phyloP scores from a whole-genome alignment of 1,139 yeast species.

The Scheffersomyces illinoinensis region DNA sequence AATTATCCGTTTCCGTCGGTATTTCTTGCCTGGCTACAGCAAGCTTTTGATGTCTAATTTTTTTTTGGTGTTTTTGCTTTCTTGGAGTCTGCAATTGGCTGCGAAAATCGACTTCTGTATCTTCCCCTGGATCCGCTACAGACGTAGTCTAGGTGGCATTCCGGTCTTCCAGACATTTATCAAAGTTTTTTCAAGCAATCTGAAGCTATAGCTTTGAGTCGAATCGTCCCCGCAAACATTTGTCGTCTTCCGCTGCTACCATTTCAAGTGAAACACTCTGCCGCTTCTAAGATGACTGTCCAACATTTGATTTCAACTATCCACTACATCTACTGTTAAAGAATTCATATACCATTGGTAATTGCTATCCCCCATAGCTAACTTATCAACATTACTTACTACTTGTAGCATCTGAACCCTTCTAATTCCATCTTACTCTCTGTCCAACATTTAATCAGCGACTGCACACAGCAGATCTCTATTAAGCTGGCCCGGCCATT shows the following conservation, averaged over 20 bases:
- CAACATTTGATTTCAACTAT: background rate
- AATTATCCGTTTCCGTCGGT: background rate
- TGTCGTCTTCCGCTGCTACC: background rate
- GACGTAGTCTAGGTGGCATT: background rate
- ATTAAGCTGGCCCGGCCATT: background rate
- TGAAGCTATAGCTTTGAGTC: background rate
- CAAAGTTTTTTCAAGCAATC: background rate
- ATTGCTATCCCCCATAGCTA: background rate
- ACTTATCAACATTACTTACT: background rate
- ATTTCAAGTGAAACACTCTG: background rate
- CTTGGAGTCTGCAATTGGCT: background rate
- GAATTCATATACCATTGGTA: too few relatives aligned
- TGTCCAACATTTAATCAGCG: background rate
- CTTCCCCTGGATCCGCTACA: background rate
- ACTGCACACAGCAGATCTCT: background rate
- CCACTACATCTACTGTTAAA: background rate
- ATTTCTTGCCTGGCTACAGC: background rate
- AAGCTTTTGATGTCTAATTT: background rate
- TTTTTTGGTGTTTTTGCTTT: background rate
- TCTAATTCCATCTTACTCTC: background rate
- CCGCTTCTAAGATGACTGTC: background rate
- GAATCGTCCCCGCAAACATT: background rate
- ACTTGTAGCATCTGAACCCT: background rate
- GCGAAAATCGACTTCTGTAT: background rate
- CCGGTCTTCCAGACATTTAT: background rate